These are phyloP conservation scores for Dysphania ambrosioides DNA, from an alignment of 148 eudicot species.

Conservation along the genomic window DNA sequence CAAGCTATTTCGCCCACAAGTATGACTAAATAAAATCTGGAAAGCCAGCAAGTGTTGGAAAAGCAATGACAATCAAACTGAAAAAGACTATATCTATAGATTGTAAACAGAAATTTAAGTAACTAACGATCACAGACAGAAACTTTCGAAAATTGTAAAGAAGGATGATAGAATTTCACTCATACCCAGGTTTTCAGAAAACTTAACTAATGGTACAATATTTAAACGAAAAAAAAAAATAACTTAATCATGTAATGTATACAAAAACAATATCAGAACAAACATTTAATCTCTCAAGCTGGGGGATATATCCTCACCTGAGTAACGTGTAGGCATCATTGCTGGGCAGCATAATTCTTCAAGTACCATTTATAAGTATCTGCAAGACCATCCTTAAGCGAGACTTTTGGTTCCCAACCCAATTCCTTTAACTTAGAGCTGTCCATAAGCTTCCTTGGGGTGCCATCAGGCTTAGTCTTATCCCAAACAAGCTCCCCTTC, in stretches of 20 bases:
- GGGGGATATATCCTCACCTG: constrained; percentile 17
- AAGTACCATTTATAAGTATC: constrained; percentile 88
- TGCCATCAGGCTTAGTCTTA: constrained; percentile 79
- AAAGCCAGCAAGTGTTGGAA: too few species aligned
- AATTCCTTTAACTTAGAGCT: constrained; percentile 60
- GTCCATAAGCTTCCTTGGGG: constrained; percentile 98
- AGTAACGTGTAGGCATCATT: constrained; percentile 24
- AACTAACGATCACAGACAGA: neutral
- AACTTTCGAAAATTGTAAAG: too few species aligned
- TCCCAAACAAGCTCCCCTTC: constrained; percentile 88
- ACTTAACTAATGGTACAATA: neutral
- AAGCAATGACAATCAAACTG: neutral
- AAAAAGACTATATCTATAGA: neutral
- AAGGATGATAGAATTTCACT: neutral
- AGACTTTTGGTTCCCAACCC: constrained; percentile 86
- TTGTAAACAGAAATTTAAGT: neutral
- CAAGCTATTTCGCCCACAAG: neutral
- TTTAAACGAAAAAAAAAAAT: neutral
- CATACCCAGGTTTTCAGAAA: neutral
- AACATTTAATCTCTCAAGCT: neutral
- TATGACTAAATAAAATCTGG: neutral
- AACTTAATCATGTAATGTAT: neutral
- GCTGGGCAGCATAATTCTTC: constrained; percentile 57
- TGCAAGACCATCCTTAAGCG: constrained; percentile 72
- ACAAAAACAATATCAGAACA: constrained; percentile 12